Evolutionary conservation across 768 basidiomycete species (phyloP).

Genomic region (Myochromella boudieri): DNA sequence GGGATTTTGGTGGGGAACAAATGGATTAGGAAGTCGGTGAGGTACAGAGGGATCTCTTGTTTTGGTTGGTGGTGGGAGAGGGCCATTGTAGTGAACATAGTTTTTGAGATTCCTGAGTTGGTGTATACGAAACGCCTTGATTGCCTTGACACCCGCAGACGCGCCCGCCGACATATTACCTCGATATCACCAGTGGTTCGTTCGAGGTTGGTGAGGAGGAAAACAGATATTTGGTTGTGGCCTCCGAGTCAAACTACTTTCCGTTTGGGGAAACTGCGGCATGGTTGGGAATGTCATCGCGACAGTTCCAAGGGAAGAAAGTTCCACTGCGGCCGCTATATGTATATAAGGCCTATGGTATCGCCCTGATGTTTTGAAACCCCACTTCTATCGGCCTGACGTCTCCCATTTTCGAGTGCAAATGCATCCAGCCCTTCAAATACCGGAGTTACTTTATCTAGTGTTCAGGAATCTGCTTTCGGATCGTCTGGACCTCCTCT

Average conservation of each 20-base stretch:
- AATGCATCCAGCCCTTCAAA: constrained; percentile 11
- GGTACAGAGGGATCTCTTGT: constrained; percentile 13
- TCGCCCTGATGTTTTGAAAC: too few relatives aligned
- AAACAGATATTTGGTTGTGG: background rate
- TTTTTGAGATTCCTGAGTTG: constrained; percentile 34
- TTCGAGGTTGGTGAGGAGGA: background rate
- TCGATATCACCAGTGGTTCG: background rate
- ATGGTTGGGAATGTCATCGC: too few relatives aligned
- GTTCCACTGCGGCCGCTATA: too few relatives aligned
- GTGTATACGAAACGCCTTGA: constrained; percentile 46
- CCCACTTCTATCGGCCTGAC: too few relatives aligned
- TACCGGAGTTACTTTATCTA: constrained; percentile 1
- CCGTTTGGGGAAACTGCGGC: too few relatives aligned
- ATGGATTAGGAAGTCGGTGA: constrained; percentile 60
- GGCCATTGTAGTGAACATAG: constrained; percentile 37
- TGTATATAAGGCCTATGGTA: too few relatives aligned
- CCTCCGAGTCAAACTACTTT: background rate
- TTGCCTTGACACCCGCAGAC: constrained; percentile 20
- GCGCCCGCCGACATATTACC: constrained; percentile 12
- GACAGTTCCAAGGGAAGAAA: too few relatives aligned
- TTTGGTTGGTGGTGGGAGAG: constrained; percentile 29
- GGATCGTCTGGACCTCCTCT: background rate
- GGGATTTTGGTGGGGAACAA: constrained; percentile 61
- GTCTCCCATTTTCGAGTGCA: too few relatives aligned
- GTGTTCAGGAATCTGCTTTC: constrained; percentile 1